Conservation (phyloP, 495 filamentous ascomycete species). For the Rhypophila decipiens region DNA sequence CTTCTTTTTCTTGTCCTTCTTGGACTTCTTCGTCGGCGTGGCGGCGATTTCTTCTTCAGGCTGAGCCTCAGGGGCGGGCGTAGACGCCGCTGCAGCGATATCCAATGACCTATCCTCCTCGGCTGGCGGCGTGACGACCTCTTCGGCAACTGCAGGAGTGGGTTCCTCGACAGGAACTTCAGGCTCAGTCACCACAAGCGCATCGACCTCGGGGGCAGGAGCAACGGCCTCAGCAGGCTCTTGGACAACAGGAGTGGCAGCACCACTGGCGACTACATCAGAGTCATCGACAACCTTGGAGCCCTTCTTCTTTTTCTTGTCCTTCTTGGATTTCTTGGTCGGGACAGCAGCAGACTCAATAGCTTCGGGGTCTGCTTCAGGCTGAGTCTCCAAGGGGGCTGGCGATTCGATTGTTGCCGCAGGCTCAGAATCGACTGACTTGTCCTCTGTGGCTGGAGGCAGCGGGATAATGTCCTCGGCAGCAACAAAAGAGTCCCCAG, state of each 20-base stretch:
- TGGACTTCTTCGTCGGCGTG: constrained; percentile 15
- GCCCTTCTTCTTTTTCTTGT: constrained; percentile 20
- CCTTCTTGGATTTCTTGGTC: constrained; percentile 20
- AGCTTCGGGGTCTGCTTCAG: no score
- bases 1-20: constrained; percentile 20
- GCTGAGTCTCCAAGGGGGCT: no score
- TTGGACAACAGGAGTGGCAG: neutral
- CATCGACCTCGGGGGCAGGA: neutral
- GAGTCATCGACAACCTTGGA: constrained; percentile 1
- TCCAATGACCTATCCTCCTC: neutral
- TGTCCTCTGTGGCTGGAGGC: no score
- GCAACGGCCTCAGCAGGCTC: no score
- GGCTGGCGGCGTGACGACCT: no score
- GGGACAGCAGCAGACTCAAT: no score
- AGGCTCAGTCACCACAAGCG: no score
- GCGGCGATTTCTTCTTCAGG: neutral
- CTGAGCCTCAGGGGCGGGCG: neutral
- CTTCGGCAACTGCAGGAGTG: no score
- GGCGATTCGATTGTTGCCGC: no score
- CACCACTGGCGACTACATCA: constrained; percentile 10
- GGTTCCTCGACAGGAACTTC: neutral
- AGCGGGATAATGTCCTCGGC: no score
- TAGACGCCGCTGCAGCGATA: neutral
- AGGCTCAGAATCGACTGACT: no score
- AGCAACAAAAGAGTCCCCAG: no score